Conservation (phyloP, 1,284 basidiomycete species). For the Wallemia hederae region DNA sequence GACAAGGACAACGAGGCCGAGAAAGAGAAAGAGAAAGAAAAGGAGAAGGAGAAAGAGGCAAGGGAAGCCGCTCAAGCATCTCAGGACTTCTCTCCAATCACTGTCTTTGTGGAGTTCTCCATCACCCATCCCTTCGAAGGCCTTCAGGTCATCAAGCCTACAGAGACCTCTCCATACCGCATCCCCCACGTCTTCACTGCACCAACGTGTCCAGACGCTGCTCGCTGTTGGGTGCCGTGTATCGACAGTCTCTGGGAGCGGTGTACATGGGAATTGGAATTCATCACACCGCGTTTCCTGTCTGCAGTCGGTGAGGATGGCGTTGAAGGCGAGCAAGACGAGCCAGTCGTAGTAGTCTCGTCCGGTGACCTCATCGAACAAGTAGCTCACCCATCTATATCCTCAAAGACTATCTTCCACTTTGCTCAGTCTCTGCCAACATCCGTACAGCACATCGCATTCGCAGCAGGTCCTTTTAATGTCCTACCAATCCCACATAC, state of each 20-base stretch:
- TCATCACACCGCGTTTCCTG: conserved; percentile 64
- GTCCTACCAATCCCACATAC: conserved; percentile 31
- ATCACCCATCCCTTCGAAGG: conserved; percentile 53
- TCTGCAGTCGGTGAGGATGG: conserved; percentile 30
- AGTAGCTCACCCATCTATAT: conserved; percentile 75
- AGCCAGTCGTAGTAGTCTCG: conserved; percentile 58
- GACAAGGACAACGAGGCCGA: conserved; percentile 8
- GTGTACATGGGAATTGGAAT: conserved; percentile 95
- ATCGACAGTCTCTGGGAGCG: conserved; percentile 84
- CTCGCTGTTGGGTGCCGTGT: conserved; percentile 91
- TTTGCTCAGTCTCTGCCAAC: conserved; percentile 68
- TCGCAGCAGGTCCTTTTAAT: conserved; percentile 83
- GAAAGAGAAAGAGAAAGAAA: conserved; percentile 16
- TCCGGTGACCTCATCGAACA: conserved; percentile 85
- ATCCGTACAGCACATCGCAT: conserved; percentile 80
- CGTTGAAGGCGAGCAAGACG: conserved; percentile 20
- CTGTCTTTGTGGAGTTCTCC: conserved; percentile 46
- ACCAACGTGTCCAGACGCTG: conserved; percentile 60
- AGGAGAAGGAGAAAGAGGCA: conserved; percentile 1
- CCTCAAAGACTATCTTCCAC: conserved; percentile 78
- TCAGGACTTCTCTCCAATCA: conserved; percentile 42
- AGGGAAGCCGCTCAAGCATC: conserved; percentile 12
- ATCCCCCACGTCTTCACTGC: conserved; percentile 79
- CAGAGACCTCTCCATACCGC: conserved; percentile 49
- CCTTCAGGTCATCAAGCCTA: conserved; percentile 55